Conservation (phyloP, 345 rosid genomes). For the Acer campestre region DNA sequence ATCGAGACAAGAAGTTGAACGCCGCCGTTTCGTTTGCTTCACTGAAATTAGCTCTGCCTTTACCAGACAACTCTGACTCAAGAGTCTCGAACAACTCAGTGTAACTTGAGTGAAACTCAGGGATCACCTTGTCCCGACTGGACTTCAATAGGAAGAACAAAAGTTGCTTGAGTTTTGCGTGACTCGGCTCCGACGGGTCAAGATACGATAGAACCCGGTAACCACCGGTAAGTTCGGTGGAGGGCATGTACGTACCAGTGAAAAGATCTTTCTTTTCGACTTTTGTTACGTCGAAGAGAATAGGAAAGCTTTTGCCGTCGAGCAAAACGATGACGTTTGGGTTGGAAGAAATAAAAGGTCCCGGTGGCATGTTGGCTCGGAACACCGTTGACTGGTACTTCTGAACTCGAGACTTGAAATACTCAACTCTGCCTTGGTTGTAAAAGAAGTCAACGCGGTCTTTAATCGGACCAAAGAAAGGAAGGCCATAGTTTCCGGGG, state of each 20-base stretch:
- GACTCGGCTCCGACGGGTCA: constrained; percentile 82
- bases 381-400: constrained; percentile 76
- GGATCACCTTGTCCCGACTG: constrained; percentile 62
- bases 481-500: constrained; percentile 79
- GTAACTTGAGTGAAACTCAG: constrained; percentile 67
- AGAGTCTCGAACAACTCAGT: constrained; percentile 48
- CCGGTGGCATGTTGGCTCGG: constrained; percentile 82
- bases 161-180: constrained; percentile 67
- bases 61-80: constrained; percentile 55
- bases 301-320: constrained; percentile 89
- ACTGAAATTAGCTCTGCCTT: constrained; percentile 59
- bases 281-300: constrained; percentile 75
- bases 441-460: constrained; percentile 80
- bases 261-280: constrained; percentile 84
- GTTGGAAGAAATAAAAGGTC: constrained; percentile 62
- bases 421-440: constrained; percentile 69
- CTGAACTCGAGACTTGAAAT: constrained; percentile 60
- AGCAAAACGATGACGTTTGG: constrained; percentile 75
- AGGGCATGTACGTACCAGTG: constrained; percentile 93
- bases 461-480: constrained; percentile 70
- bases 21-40: constrained; percentile 61
- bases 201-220: constrained; percentile 79
- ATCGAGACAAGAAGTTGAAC: constrained; percentile 64
- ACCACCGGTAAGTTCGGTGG: constrained; percentile 81
- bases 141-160: constrained; percentile 63